These are phyloP conservation scores for Hypoxylon sp. DNA, from an alignment of 2,329 filamentous ascomycete species.

Conservation along the genomic window DNA sequence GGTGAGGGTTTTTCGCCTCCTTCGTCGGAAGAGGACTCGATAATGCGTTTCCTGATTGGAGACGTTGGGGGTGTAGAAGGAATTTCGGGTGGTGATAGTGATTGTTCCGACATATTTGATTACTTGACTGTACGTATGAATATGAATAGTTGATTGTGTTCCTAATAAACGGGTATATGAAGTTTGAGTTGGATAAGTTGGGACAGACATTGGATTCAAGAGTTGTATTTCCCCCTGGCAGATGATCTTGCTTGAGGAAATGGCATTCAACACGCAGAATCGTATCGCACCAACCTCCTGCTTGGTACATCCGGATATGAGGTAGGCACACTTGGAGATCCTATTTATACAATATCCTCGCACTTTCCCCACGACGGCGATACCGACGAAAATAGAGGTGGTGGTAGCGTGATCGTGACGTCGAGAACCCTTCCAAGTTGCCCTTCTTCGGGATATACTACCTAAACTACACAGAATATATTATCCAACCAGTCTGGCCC, in stretches of 20 bases:
- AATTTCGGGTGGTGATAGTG: not conserved
- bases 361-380: not conserved
- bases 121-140: not conserved
- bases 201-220: not conserved
- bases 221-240: not conserved
- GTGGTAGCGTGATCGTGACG: not conserved
- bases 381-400: not conserved
- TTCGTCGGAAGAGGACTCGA: not conserved
- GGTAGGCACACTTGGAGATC: not conserved
- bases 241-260: not conserved
- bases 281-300: not conserved
- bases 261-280: not conserved
- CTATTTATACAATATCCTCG: not conserved
- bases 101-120: not conserved
- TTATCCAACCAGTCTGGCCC: not conserved
- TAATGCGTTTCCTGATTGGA: not conserved
- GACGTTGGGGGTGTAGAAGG: not conserved
- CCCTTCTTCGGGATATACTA: too few relatives aligned
- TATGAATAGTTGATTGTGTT: not conserved
- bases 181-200: not conserved
- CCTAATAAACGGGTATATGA: not conserved
- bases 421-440: not conserved
- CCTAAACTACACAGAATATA: not conserved
- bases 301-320: not conserved
- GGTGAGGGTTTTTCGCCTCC: not conserved